A percentile compares a stretch with the other conserved stretches of the same genome.
Evolutionary conservation across 345 rosid species (phyloP).

Genomic region (Rhodamnia rubescens): DNA sequence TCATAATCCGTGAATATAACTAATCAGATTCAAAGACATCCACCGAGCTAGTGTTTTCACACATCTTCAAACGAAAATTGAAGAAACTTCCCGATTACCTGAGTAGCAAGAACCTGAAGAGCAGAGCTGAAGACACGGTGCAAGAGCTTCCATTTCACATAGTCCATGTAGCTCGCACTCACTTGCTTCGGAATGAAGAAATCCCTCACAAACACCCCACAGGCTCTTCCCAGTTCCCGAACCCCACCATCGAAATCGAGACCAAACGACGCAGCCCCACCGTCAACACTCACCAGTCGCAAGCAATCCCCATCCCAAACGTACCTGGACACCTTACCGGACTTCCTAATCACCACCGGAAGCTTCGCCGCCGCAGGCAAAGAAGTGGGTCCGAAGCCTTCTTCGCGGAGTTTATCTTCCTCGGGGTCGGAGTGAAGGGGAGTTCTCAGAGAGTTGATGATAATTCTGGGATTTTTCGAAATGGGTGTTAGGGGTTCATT

Average conservation of each 20-base stretch:
- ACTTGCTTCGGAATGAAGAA: slow-evolving; percentile 79
- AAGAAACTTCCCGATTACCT: slow-evolving; percentile 21
- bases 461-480: neutral
- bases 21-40: neutral
- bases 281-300: slow-evolving; percentile 31
- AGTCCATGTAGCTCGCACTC: slow-evolving; percentile 38
- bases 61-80: neutral
- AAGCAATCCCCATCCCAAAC: slow-evolving; percentile 44
- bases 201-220: slow-evolving; percentile 32
- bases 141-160: slow-evolving; percentile 84
- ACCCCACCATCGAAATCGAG: slow-evolving; percentile 27
- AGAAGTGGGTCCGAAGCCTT: slow-evolving; percentile 2
- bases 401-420: slow-evolving; percentile 5
- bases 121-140: slow-evolving; percentile 92
- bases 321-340: slow-evolving; percentile 49
- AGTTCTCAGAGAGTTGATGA: slow-evolving; percentile 16
- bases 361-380: slow-evolving; percentile 14
- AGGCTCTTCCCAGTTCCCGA: slow-evolving; percentile 22
- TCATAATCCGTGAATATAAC: neutral
- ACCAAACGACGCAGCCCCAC: slow-evolving; percentile 18
- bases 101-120: slow-evolving; percentile 91
- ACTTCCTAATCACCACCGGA: slow-evolving; percentile 34
- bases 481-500: neutral
- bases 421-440: slow-evolving; percentile 23
- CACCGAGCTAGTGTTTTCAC: neutral